Conservation (phyloP, 2,329 filamentous ascomycete species). For the Aspergillus aculeatinus region DNA sequence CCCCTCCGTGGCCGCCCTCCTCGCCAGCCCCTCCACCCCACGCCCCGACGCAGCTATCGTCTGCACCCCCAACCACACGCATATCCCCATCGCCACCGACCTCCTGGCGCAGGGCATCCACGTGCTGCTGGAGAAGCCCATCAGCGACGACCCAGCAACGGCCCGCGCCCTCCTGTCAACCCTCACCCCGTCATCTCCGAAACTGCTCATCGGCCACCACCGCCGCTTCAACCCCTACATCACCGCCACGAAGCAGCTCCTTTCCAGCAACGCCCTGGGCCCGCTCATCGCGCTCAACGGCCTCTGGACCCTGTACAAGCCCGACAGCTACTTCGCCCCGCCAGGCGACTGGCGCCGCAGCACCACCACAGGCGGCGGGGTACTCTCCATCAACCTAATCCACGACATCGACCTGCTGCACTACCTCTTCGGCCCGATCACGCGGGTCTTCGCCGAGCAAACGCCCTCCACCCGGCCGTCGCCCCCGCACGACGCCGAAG, state of each 20-base stretch:
- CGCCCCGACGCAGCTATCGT: conserved; percentile 56
- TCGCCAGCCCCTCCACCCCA: conserved; percentile 35
- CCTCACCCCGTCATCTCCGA: conserved; percentile 29
- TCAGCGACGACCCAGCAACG: conserved; percentile 42
- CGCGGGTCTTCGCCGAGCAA: conserved; percentile 52
- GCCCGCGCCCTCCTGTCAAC: conserved; percentile 24
- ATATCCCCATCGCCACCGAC: conserved; percentile 52
- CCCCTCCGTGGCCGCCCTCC: conserved; percentile 44
- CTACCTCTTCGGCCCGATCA: conserved; percentile 55
- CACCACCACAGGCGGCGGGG: conserved; percentile 48
- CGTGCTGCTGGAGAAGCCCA: conserved; percentile 59
- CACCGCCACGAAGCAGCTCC: conserved; percentile 48
- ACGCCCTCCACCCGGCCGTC: conserved; percentile 33
- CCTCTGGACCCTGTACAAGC: conserved; percentile 56
- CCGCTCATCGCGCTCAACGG: conserved; percentile 54
- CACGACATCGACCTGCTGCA: conserved; percentile 62
- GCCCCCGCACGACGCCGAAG: conserved; percentile 50
- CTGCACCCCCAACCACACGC: conserved; percentile 61
- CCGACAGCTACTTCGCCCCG: conserved; percentile 50
- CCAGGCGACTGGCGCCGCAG: conserved; percentile 51
- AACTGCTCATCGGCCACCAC: conserved; percentile 59
- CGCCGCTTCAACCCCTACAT: conserved; percentile 61
- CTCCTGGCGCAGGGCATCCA: conserved; percentile 52
- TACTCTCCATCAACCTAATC: conserved; percentile 59
- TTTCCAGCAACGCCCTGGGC: conserved; percentile 47